These are phyloP conservation scores for Xylaria bambusicola DNA, from an alignment of 495 filamentous ascomycete genomes.

Conservation along the genomic window DNA sequence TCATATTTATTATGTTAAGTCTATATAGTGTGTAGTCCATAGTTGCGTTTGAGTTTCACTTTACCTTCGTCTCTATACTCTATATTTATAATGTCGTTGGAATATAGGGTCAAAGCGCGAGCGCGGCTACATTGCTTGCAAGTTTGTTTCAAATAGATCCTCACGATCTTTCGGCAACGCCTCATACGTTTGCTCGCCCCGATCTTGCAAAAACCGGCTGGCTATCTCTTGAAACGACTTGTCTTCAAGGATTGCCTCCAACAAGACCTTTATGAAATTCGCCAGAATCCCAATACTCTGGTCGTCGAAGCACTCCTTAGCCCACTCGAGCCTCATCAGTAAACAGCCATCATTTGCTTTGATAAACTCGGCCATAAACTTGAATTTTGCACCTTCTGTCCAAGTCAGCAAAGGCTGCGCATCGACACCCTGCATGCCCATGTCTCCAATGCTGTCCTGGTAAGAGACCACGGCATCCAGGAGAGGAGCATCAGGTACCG, in stretches of 20 bases:
- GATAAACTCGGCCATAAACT: constrained; percentile 29
- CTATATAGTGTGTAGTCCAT: no score
- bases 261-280: not conserved
- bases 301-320: constrained; percentile 8
- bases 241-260: not conserved
- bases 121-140: no score
- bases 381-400: constrained; percentile 30
- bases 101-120: no score
- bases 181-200: no score
- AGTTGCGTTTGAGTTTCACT: no score
- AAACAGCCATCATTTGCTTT: constrained; percentile 5
- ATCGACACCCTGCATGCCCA: constrained; percentile 13
- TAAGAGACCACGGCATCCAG: constrained; percentile 37
- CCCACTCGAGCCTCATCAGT: constrained; percentile 13
- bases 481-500: constrained; percentile 28
- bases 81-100: no score
- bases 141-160: no score
- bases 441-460: constrained; percentile 18
- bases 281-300: not conserved
- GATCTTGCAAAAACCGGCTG: no score
- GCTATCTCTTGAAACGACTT: no score
- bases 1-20: no score
- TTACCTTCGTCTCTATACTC: no score
- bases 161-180: no score
- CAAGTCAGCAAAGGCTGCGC: constrained; percentile 17